Base-by-base conservation (phyloP, 192 early-diverging fungal species). In the Gryganskiella cystojenkinii region DNA sequence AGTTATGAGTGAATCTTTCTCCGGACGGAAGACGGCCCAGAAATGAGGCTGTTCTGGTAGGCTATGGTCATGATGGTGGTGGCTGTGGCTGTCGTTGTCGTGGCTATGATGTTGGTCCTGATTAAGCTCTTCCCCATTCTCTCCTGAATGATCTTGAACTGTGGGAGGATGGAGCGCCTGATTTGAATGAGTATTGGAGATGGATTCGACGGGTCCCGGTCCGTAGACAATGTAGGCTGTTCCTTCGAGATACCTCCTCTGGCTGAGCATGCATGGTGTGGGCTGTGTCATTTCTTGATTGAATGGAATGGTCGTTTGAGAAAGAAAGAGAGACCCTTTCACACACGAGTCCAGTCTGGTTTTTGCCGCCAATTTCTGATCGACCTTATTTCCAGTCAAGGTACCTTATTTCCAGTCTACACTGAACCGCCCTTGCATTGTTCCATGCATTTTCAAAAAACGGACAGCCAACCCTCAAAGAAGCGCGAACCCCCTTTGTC, bases 151-250 rank as follows among this genome's bases (percentile, higher is more conserved):
- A 27, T 15, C 2, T 6, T 45, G 24, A 10, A 14, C 1, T n/a
- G 17, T 37, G 53, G 19, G 22, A 19, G 11, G 54, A 4, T 8
- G 28, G 28, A 27, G 28, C 28, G 33, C 51, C 25, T 57, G 56
- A 35, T 14, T 20, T 11, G 8, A 1, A 3, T 19, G 2, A 51
- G 44, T 14, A 9, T 5, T 9, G 5, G 37, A 40, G 13, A 40
- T 13, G 5, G 13, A 13, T 9, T 40, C 37, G 37, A 19, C 11
- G 10, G 44, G 37, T 0, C 31, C 27, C 8, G 49, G 64, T 0
- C 61, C 65, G n/a, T 68, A 78, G 28, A 59, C 24, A n/a, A 78
- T 64, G 27, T 64, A 68, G 9, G 73, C 73, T 8, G 66, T 69
- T 14, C 73, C 73, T 14, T 40, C 53, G 3, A 69, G 34, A 46